These are phyloP conservation scores for Camelina sativa DNA, from an alignment of 345 rosid genomes.

Conservation along the genomic window DNA sequence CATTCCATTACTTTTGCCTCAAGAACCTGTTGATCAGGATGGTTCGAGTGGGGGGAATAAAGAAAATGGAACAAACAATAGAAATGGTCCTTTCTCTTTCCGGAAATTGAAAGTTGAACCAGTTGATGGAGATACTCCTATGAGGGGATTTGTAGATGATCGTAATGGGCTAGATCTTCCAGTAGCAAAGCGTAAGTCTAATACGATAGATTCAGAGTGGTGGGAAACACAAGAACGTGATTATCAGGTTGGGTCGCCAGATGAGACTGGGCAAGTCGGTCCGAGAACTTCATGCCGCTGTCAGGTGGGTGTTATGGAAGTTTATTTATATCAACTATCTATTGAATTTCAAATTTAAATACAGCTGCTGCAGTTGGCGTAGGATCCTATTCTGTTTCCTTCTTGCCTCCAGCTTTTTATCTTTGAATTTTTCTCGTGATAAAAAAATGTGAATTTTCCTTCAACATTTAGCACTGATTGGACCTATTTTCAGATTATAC, in stretches of 20 bases:
- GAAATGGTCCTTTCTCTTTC: slow-evolving; percentile 60
- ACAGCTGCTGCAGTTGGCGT: slow-evolving; percentile 8
- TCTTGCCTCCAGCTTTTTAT: slow-evolving; percentile 23
- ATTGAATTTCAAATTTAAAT: not conserved
- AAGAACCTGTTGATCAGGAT: slow-evolving; percentile 68
- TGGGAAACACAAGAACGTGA: slow-evolving; percentile 90
- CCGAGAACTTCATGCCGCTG: slow-evolving; percentile 89
- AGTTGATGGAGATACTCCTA: slow-evolving; percentile 62
- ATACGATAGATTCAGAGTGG: slow-evolving; percentile 69
- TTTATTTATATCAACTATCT: slow-evolving; percentile 3
- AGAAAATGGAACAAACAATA: slow-evolving; percentile 51
- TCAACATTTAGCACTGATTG: slow-evolving; percentile 34
- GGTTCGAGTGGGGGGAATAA: slow-evolving; percentile 48
- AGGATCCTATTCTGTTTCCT: slow-evolving; percentile 30
- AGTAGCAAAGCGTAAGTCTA: slow-evolving; percentile 46
- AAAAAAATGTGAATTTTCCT: not conserved
- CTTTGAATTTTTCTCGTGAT: slow-evolving; percentile 9
- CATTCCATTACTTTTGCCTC: slow-evolving; percentile 93
- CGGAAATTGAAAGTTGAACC: slow-evolving; percentile 65
- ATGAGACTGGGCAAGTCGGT: slow-evolving; percentile 87
- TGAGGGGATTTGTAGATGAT: slow-evolving; percentile 93
- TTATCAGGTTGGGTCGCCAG: slow-evolving; percentile 60
- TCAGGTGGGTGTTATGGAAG: slow-evolving; percentile 71
- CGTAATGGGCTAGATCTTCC: slow-evolving; percentile 47
- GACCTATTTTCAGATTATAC: slow-evolving; percentile 66